These are phyloP conservation scores for Rosa chinensis DNA, from an alignment of 306 rosid species.

Conservation along the genomic window DNA sequence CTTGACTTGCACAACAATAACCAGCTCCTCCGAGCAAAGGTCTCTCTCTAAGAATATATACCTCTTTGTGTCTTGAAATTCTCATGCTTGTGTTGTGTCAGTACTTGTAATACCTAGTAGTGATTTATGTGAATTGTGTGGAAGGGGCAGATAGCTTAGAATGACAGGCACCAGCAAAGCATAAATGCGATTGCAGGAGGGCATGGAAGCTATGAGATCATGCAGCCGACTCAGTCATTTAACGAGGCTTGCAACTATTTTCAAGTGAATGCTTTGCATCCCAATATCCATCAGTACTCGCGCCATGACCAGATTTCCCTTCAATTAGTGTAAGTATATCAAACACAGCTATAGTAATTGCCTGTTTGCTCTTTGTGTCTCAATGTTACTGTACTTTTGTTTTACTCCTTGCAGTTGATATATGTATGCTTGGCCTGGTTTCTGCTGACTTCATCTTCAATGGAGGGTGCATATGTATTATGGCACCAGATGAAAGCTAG, in stretches of 20 bases:
- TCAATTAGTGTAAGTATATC: constrained; percentile 62
- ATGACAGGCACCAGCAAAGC: constrained; percentile 65
- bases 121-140: background rate
- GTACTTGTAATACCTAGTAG: background rate
- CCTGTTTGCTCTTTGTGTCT: background rate
- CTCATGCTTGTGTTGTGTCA: background rate
- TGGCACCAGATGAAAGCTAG: background rate
- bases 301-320: constrained; percentile 79
- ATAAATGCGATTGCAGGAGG: constrained; percentile 46
- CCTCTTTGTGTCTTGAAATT: background rate
- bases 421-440: constrained; percentile 6
- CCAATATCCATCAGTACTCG: constrained; percentile 46
- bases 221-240: constrained; percentile 59
- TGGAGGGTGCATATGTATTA: background rate
- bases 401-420: background rate
- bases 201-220: constrained; percentile 50
- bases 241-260: constrained; percentile 68
- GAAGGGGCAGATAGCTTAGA: constrained; percentile 67
- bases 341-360: background rate
- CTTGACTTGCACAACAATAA: constrained; percentile 80
- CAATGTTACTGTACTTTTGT: background rate
- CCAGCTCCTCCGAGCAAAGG: constrained; percentile 90
- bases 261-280: constrained; percentile 77
- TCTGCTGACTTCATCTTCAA: background rate
- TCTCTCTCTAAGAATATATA: background rate